phyloP scores from a whole-genome alignment of 2,329 filamentous ascomycete species.

The Aspergillus amoenus region DNA sequence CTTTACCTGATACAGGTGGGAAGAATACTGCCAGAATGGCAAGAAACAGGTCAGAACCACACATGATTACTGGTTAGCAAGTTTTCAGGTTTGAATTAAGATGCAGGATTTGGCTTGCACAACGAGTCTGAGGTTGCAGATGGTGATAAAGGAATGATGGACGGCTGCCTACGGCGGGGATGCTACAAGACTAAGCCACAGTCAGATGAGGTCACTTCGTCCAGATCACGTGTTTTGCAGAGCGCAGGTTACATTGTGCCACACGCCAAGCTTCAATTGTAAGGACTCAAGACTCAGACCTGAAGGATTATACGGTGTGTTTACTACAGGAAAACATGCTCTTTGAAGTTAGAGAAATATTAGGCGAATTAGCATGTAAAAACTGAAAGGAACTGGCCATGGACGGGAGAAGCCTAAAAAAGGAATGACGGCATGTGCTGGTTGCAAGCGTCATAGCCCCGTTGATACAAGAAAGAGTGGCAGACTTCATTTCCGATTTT shows the following conservation, averaged over 20 bases:
- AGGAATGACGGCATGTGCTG: neutral
- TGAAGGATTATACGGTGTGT: neutral
- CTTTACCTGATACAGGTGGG: conserved; percentile 57
- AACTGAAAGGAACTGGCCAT: neutral
- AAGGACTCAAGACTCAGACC: too few relatives aligned
- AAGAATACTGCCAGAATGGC: conserved; percentile 62
- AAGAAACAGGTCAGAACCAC: conserved; percentile 61
- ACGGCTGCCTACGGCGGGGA: neutral
- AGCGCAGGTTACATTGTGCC: too few relatives aligned
- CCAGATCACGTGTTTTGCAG: neutral
- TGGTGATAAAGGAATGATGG: neutral
- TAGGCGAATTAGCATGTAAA: neutral
- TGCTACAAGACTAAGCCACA: neutral
- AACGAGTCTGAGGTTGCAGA: neutral
- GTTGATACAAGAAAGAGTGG: too few relatives aligned
- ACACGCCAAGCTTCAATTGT: too few relatives aligned
- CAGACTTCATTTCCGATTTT: too few relatives aligned
- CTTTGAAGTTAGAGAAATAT: neutral
- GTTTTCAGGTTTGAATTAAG: neutral
- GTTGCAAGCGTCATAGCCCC: too few relatives aligned
- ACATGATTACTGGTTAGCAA: conserved; percentile 43
- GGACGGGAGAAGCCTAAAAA: neutral
- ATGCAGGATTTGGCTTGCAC: neutral
- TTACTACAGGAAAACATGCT: neutral
- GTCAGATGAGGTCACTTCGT: neutral